Evolutionary conservation across 75 land plant genomes (phyloP), one percentile per base, ranked within the genome.

Genomic region (Chamaecyparis obtusa): DNA sequence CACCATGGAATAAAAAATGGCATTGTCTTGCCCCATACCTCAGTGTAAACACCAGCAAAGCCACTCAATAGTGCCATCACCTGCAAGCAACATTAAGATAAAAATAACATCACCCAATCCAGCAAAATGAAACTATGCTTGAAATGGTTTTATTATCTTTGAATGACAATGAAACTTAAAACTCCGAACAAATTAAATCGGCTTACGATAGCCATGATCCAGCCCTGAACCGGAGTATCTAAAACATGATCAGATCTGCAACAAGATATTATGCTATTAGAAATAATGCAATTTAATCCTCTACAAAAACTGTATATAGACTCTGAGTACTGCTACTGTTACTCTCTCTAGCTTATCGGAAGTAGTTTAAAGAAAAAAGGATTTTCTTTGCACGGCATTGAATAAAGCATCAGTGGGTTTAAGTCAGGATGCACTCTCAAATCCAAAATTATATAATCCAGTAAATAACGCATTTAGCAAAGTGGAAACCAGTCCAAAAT

Each of bases 31-130:
- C 76, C 86, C 55, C 41, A 89, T 89, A 96, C 98, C 97, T 96
- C 98, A 17, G 98, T 96, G 86, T 96, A 96, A 17, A 96, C 98
- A 83, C 98, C 98, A 49, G 98, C 98, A 92, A 94, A 93, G 44
- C 98, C 97, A 90, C 98, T 96, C 35, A 96, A 87, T 71, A 95
- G 91, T 54, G 98, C 98, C 98, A 96, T 96, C 46, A 94, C 90
- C 98, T 96, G 91, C 57, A 88, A 79, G 49, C 13, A 19, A 21
- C 55, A 72, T 78, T 37, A 24, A 78, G 24, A 81, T 81, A 43
- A 19, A 39, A 81, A 19, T 78, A 46, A n/a, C 54, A 41, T 30
- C 11, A 81, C 2, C 37, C 9, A 56, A 19, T 32, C 9, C 9
- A 54, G 48, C 37, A 49, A 46, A 79, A 44, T 43, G 36, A 33